These are phyloP conservation scores for Ogataea hybrid DNA, from an alignment of 1,139 yeast genomes.

Conservation along the genomic window DNA sequence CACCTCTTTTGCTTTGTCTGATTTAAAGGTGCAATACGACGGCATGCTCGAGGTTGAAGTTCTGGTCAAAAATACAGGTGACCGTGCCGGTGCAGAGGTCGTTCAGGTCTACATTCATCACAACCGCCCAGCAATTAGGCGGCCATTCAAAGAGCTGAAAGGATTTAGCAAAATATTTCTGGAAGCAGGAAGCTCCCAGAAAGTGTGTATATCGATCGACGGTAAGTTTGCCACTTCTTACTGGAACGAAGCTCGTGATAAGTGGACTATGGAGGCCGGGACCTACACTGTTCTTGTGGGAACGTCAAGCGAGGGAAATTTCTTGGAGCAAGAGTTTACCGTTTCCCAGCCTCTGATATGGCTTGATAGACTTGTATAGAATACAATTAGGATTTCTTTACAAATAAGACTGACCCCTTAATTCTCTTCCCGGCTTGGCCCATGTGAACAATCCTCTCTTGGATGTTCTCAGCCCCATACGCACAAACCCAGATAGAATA, in stretches of 20 bases:
- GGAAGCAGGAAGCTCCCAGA: conserved; percentile 33
- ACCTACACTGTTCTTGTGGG: background rate
- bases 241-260: conserved; percentile 37
- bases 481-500: conserved; percentile 25
- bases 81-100: conserved; percentile 43
- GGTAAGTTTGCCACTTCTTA: conserved; percentile 40
- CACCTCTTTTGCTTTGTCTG: conserved; percentile 41
- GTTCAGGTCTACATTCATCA: conserved; percentile 45
- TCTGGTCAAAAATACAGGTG: conserved; percentile 40
- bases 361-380: too few relatives aligned
- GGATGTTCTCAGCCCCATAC: conserved; percentile 26
- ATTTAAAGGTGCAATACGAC: conserved; percentile 27
- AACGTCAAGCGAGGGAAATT: background rate
- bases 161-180: conserved; percentile 48
- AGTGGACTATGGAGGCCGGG: conserved; percentile 34
- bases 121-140: conserved; percentile 32
- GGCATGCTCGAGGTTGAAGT: conserved; percentile 24
- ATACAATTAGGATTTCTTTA: background rate
- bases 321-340: too few relatives aligned
- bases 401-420: conserved; percentile 10
- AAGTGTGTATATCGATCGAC: conserved; percentile 32
- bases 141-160: conserved; percentile 58
- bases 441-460: conserved; percentile 22
- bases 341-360: too few relatives aligned
- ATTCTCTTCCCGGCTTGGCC: conserved; percentile 11